Evolutionary conservation across 2,329 filamentous ascomycete species (phyloP).

Genomic region (Herpotrichia juniperi): DNA sequence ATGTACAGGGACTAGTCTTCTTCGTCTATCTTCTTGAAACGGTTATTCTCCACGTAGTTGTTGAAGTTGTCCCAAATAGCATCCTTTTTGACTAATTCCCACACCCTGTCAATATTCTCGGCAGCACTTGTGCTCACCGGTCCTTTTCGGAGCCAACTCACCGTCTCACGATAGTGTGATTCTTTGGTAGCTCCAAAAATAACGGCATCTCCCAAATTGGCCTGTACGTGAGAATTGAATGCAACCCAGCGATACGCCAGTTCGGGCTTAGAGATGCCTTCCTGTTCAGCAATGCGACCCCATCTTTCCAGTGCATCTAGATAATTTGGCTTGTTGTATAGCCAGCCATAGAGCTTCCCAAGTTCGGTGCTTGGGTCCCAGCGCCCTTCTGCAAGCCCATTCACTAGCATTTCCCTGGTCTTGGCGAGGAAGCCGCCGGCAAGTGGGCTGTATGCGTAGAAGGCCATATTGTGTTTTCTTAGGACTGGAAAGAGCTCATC

Average conservation of each 20-base stretch:
- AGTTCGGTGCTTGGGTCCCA: constrained; percentile 3
- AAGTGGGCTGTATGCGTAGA: constrained; percentile 42
- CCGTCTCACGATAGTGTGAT: constrained; percentile 2
- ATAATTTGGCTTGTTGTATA: constrained; percentile 5
- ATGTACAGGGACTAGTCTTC: too few species aligned
- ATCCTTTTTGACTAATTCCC: constrained; percentile 3
- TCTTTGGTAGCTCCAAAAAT: constrained; percentile 11
- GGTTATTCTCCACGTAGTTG: constrained; percentile 1
- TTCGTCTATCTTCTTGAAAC: too few species aligned
- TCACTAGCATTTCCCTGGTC: constrained; percentile 5
- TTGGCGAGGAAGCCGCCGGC: constrained; percentile 23
- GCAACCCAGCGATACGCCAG: constrained; percentile 48
- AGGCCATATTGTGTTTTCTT: constrained; percentile 44
- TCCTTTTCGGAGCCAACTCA: constrained; percentile 4
- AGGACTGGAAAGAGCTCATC: constrained; percentile 46
- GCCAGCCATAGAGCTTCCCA: constrained; percentile 2
- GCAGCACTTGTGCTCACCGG: constrained; percentile 3
- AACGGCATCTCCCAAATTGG: constrained; percentile 38
- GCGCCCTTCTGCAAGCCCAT: constrained; percentile 4
- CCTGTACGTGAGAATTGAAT: constrained; percentile 40
- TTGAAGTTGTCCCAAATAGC: constrained; percentile 6
- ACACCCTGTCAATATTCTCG: constrained; percentile 2
- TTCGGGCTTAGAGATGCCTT: constrained; percentile 36
- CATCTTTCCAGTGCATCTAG: constrained; percentile 1
- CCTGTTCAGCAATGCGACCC: constrained; percentile 33